Conservation (phyloP, 139 green algal genomes). For the Bryopsis sp. region DNA sequence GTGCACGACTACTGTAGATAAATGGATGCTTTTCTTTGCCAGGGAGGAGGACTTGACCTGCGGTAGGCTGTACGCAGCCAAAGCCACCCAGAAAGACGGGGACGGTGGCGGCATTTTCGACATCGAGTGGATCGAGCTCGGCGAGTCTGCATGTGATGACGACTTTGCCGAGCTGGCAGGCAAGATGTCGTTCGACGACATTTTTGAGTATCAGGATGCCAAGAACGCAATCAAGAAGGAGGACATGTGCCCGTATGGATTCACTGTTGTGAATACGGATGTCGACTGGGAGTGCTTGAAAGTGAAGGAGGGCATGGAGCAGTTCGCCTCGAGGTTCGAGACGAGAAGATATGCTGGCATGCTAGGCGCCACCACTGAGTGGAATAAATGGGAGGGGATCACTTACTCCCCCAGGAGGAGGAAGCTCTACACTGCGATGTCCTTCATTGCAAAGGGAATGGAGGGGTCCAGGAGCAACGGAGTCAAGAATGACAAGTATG, state of each 20-base stretch:
- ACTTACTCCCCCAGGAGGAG: conserved; percentile 17
- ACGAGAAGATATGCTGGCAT: conserved; percentile 32
- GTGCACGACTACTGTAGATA: too few species aligned
- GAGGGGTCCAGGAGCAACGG: conserved; percentile 27
- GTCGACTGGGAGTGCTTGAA: conserved; percentile 34
- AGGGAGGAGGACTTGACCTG: too few species aligned
- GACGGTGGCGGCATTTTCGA: not conserved
- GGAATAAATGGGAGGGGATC: conserved; percentile 51
- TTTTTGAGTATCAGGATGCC: not conserved
- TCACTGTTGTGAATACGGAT: conserved; percentile 14
- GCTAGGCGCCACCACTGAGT: conserved; percentile 45
- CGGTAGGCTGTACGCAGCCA: too few species aligned
- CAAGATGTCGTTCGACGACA: not conserved
- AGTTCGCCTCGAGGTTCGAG: conserved; percentile 42
- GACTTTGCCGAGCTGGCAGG: not conserved
- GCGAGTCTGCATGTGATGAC: not conserved
- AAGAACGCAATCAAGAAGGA: too few species aligned
- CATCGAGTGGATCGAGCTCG: not conserved
- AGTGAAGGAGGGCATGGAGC: conserved; percentile 30
- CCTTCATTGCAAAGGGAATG: conserved; percentile 21
- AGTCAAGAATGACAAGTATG: not conserved
- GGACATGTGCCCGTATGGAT: conserved; percentile 6
- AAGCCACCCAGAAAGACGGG: not conserved
- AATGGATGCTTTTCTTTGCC: too few species aligned
- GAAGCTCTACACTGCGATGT: conserved; percentile 25